Evolutionary conservation across 164 flowering plant species (phyloP), one percentile per base, ranked within the genome.

Genomic region (Dillenia suffruticosa): DNA sequence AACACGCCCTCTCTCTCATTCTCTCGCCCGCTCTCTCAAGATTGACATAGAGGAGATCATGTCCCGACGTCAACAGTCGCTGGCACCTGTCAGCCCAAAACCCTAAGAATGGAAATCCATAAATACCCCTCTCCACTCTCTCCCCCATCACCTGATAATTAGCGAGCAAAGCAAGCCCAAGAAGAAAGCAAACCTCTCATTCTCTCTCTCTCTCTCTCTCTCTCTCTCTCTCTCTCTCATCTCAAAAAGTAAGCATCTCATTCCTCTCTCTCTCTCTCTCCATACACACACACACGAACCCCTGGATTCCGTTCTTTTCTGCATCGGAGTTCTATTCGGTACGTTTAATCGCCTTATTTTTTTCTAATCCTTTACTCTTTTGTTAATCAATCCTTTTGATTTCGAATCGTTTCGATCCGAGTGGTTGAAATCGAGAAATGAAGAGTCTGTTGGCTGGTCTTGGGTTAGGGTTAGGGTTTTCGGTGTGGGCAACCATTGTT

Each of bases 241-340:
- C 50, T 51, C 48, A 9, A 50, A 49, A 56, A 24, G 26, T 8
- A 52, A 16, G 57, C 57, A n/a, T 16, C 57, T 15, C 51, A 45
- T 9, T 8, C 22, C 10, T 58, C 49, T 14, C 10, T n/a, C n/a
- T n/a, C n/a, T n/a, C n/a, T n/a, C n/a, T n/a, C n/a, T n/a, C n/a
- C n/a, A n/a, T n/a, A n/a, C n/a, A 43, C 44, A 22, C 49, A 32
- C 56, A 17, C 12, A 49, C 45, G 19, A 8, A 40, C 10, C 9
- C 49, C 32, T 49, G 61, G 63, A 66, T 65, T 50, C 48, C 58
- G 63, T 71, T 66, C 69, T 57, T 66, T 56, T 52, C 63, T 57
- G 55, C 66, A 58, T 44, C 56, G 15, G 32, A 54, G 65, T 65
- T 61, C 57, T 47, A 68, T 53, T 55, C 62, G 79, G 75, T 72